A percentile compares a stretch with the other conserved stretches of the same genome.
Evolutionary conservation across 1,284 basidiomycete species (phyloP).

Genomic region (Rhizoctonia solani): DNA sequence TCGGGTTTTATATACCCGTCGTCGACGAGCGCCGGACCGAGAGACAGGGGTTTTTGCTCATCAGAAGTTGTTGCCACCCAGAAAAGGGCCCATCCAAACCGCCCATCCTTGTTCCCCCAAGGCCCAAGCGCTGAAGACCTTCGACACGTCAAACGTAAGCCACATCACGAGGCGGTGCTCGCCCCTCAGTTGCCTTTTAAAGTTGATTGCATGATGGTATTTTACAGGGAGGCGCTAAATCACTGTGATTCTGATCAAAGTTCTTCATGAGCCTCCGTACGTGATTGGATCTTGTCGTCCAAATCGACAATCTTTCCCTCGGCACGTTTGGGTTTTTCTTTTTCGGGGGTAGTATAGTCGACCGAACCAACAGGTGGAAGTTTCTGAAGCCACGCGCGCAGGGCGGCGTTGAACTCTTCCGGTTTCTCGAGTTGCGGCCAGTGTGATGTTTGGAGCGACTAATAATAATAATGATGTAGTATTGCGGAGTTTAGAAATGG

Average conservation of each 20-base stretch:
- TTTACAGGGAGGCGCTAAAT: background rate
- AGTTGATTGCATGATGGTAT: background rate
- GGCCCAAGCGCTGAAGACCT: slow-evolving; percentile 16
- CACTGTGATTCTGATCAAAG: slow-evolving; percentile 2
- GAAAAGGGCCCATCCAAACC: background rate
- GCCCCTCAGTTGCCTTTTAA: background rate
- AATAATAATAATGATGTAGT: slow-evolving; percentile 7
- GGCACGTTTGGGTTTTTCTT: background rate
- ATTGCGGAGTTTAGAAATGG: too few species aligned
- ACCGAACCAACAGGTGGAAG: slow-evolving; percentile 27
- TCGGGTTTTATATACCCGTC: background rate
- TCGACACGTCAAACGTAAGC: background rate
- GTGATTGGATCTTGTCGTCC: slow-evolving; percentile 17
- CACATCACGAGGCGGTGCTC: background rate
- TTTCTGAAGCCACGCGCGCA: slow-evolving; percentile 50
- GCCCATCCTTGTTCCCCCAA: slow-evolving; percentile 27
- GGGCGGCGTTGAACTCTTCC: slow-evolving; percentile 52
- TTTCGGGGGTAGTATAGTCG: slow-evolving; percentile 18
- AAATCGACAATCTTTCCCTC: slow-evolving; percentile 29
- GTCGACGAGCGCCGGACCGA: background rate
- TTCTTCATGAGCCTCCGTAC: background rate
- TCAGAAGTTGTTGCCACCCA: slow-evolving; percentile 12
- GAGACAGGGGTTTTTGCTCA: background rate
- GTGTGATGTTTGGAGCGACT: slow-evolving; percentile 51
- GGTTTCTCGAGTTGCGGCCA: slow-evolving; percentile 66